Conservation (phyloP, 176 grass and related monocot genomes). For the Urochloa ruziziensis region DNA sequence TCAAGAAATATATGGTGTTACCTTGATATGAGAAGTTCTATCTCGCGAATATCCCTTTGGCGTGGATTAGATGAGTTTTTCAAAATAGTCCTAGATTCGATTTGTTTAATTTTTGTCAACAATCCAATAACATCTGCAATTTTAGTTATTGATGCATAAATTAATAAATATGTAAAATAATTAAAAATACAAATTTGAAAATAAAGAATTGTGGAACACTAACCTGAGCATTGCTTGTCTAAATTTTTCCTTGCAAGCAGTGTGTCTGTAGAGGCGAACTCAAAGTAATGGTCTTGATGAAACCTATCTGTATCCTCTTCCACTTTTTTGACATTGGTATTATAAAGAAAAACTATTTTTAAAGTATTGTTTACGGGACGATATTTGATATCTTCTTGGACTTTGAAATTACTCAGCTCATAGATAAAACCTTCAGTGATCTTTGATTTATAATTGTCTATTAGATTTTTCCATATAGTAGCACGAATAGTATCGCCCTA, state of each 20-base stretch:
- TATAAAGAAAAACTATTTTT: neutral
- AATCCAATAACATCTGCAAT: neutral
- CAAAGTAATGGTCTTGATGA: neutral
- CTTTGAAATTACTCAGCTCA: neutral
- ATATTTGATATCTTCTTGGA: neutral
- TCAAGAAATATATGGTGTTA: neutral
- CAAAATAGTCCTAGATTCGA: neutral
- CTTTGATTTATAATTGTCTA: neutral
- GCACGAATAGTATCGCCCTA: neutral
- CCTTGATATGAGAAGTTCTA: neutral
- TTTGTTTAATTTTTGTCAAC: neutral
- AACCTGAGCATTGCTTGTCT: neutral
- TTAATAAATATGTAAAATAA: neutral
- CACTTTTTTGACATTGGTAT: neutral
- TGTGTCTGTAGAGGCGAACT: neutral
- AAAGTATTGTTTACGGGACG: neutral
- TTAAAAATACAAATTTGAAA: neutral
- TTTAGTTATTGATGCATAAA: neutral
- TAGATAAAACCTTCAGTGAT: neutral
- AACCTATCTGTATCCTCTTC: neutral
- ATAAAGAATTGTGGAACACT: neutral
- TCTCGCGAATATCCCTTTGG: neutral
- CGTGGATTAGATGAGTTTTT: neutral
- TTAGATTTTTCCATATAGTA: neutral
- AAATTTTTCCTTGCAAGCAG: neutral